Evolutionary conservation across 495 filamentous ascomycete genomes (phyloP).

Genomic region (Immersiella caudata): DNA sequence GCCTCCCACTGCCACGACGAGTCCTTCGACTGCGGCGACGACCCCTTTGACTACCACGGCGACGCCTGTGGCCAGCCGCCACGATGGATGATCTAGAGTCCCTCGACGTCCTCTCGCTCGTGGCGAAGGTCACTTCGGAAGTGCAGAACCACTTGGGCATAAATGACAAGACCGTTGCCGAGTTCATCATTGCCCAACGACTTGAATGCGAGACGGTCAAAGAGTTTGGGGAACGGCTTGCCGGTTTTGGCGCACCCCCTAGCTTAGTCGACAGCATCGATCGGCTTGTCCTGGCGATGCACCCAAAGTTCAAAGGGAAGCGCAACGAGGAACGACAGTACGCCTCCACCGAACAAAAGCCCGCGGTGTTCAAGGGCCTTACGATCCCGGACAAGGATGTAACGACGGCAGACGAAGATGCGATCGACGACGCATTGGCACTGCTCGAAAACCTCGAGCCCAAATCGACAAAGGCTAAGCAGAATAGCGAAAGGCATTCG

Average conservation of each 20-base stretch:
- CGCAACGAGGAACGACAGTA: conserved; percentile 47
- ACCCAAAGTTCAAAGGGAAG: conserved; percentile 74
- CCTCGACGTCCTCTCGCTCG: conserved; percentile 89
- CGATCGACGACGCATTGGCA: conserved; percentile 92
- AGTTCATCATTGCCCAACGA: conserved; percentile 92
- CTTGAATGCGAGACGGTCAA: conserved; percentile 67
- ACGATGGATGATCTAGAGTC: conserved; percentile 87
- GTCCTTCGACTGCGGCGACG: no score
- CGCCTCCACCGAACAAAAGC: conserved; percentile 60
- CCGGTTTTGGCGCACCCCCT: conserved; percentile 85
- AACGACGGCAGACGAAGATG: conserved; percentile 60
- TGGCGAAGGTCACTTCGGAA: conserved; percentile 92
- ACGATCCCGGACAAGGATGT: conserved; percentile 81
- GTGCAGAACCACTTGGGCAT: conserved; percentile 92
- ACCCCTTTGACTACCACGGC: not conserved
- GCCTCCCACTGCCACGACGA: no score
- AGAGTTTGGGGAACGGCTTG: conserved; percentile 69
- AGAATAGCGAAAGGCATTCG: conserved; percentile 42
- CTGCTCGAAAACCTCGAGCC: conserved; percentile 83
- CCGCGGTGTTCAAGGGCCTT: conserved; percentile 83
- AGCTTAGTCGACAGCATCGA: conserved; percentile 92
- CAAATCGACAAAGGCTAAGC: conserved; percentile 47
- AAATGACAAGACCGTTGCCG: conserved; percentile 89
- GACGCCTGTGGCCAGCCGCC: conserved; percentile 9
- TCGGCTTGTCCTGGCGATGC: conserved; percentile 83